These are phyloP conservation scores for Pisolithus tinctorius DNA, from an alignment of 768 basidiomycete species.

Conservation along the genomic window DNA sequence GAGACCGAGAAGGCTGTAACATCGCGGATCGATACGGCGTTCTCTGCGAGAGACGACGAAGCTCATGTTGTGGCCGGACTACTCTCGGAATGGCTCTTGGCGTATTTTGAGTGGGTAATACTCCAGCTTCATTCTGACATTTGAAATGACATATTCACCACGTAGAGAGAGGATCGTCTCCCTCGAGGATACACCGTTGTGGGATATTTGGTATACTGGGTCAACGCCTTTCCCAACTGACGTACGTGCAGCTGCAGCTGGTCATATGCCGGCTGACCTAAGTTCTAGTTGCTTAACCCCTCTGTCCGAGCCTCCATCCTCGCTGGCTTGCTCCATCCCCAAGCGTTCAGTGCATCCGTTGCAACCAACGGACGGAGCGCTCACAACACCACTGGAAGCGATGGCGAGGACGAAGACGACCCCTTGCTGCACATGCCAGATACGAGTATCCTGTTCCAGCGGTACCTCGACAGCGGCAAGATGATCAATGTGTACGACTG, in stretches of 20 bases:
- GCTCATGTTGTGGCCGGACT: constrained; percentile 15
- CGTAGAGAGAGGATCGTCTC: constrained; percentile 37
- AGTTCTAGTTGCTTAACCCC: constrained; percentile 57
- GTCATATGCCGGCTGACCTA: neutral
- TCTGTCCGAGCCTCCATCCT: constrained; percentile 56
- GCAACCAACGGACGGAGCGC: neutral
- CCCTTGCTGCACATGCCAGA: constrained; percentile 58
- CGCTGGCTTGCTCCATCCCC: constrained; percentile 54
- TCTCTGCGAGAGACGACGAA: constrained; percentile 9
- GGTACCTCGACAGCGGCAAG: constrained; percentile 74
- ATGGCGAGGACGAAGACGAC: constrained; percentile 18
- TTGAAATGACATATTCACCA: neutral
- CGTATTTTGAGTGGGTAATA: constrained; percentile 42
- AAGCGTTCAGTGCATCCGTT: constrained; percentile 32
- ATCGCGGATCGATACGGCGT: constrained; percentile 18
- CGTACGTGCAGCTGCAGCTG: constrained; percentile 30
- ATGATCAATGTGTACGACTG: constrained; percentile 87
- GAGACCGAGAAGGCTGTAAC: constrained; percentile 28
- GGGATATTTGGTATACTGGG: constrained; percentile 74
- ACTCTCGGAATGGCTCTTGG: constrained; percentile 44
- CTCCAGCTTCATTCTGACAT: neutral
- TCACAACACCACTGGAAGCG: constrained; percentile 1
- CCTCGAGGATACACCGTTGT: constrained; percentile 47
- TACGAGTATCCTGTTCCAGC: constrained; percentile 65
- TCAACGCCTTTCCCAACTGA: constrained; percentile 58